Conservation (phyloP, 1,284 basidiomycete genomes). For the Tilletiaria anomala region DNA sequence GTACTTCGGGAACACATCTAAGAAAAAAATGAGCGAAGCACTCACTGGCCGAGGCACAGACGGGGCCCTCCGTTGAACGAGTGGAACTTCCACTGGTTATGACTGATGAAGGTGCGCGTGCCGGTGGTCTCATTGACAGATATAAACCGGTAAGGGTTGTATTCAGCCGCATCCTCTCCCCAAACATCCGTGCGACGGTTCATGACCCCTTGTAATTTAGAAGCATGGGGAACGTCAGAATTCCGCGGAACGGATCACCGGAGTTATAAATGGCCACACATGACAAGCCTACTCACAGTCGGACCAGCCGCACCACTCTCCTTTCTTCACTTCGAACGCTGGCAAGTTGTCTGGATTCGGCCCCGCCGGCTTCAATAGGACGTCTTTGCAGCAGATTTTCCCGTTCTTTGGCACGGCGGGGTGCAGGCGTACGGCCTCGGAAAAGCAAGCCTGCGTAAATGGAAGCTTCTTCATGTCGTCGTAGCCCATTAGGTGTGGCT, state of each 20-base stretch:
- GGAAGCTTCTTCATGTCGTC: slow-evolving; percentile 15
- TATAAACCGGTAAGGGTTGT: slow-evolving; percentile 21
- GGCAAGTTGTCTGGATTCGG: slow-evolving; percentile 16
- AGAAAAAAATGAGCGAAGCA: too few relatives aligned
- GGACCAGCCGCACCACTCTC: slow-evolving; percentile 20
- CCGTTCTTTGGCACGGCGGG: slow-evolving; percentile 29
- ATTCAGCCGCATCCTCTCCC: slow-evolving; percentile 20
- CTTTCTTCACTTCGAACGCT: slow-evolving; percentile 17
- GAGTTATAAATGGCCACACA: too few relatives aligned
- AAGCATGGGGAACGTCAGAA: too few relatives aligned
- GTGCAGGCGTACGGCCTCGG: slow-evolving; percentile 24
- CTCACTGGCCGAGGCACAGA: slow-evolving; percentile 29
- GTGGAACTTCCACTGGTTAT: slow-evolving; percentile 23
- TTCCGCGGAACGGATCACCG: too few relatives aligned
- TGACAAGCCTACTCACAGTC: too few relatives aligned
- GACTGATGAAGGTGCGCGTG: slow-evolving; percentile 8
- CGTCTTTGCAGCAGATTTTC: slow-evolving; percentile 20
- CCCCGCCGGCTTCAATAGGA: slow-evolving; percentile 18
- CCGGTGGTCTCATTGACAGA: slow-evolving; percentile 10
- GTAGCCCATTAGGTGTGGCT: slow-evolving; percentile 11
- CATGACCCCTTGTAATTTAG: too few relatives aligned
- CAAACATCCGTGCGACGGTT: slow-evolving; percentile 21
- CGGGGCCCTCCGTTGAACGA: slow-evolving; percentile 19
- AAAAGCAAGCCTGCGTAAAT: slow-evolving; percentile 21
- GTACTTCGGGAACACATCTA: too few relatives aligned